A percentile compares a stretch with the other conserved stretches of the same genome.
phyloP scores from a whole-genome alignment of 2,329 filamentous ascomycete species.

The Pyrenochaeta sp. region DNA sequence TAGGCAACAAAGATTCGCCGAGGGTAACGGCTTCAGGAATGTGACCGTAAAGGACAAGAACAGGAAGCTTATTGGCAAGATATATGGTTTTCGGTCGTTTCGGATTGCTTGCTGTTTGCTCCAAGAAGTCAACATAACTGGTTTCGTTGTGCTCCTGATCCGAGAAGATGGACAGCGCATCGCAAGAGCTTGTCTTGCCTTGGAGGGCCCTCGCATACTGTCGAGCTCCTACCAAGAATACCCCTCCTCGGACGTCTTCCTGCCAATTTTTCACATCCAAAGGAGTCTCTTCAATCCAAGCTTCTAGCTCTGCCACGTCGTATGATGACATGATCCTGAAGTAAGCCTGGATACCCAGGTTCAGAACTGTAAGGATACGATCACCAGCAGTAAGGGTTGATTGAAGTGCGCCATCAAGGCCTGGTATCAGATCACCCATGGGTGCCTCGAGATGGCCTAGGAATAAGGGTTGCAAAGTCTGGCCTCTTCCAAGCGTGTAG shows the following conservation, averaged over 20 bases:
- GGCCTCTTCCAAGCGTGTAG: conserved; percentile 72
- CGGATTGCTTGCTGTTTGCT: conserved; percentile 62
- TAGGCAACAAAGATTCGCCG: conserved; percentile 51
- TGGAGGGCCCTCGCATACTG: conserved; percentile 75
- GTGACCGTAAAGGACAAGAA: conserved; percentile 54
- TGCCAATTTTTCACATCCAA: conserved; percentile 78
- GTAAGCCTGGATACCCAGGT: conserved; percentile 71
- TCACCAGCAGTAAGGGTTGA: conserved; percentile 72
- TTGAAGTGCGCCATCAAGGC: conserved; percentile 71
- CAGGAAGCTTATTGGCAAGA: conserved; percentile 60
- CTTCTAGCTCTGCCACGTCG: conserved; percentile 72
- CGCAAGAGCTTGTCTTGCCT: conserved; percentile 69
- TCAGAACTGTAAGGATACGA: conserved; percentile 73
- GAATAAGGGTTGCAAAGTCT: conserved; percentile 73
- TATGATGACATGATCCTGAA: conserved; percentile 75
- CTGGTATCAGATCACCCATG: conserved; percentile 64
- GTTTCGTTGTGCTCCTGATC: conserved; percentile 71
- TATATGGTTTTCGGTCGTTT: conserved; percentile 73
- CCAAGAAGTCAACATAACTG: conserved; percentile 61
- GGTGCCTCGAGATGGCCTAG: conserved; percentile 73
- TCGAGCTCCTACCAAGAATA: conserved; percentile 69
- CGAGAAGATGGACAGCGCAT: conserved; percentile 66
- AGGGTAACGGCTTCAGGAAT: conserved; percentile 51
- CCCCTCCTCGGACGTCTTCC: conserved; percentile 73
- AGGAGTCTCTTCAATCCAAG: conserved; percentile 73